Evolutionary conservation across 2,329 filamentous ascomycete species (phyloP), one percentile per base, ranked within the genome.

Genomic region (Setomelanomma holmii): DNA sequence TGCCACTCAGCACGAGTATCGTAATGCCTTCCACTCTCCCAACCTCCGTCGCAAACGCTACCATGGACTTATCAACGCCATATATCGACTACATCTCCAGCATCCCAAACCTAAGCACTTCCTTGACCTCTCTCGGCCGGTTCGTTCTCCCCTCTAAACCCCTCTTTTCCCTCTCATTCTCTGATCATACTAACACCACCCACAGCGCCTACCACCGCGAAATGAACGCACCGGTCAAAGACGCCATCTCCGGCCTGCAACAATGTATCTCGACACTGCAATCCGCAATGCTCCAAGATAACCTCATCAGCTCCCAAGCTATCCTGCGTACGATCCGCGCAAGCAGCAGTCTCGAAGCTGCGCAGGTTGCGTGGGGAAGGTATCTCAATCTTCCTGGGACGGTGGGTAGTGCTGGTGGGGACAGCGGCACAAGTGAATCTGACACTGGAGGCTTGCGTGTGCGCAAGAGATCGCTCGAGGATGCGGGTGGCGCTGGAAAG

Each of bases 271-370:
- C 64, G 2, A 56, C 55, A 4, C 69, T 75, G 36, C 69, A 71
- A 17, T 55, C 65, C 2, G 56, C 66, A 12, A 60, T 75, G 52
- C 55, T 72, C 1, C 48, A 64, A 27, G 55, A 49, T 34, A 45
- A 61, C 5, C 60, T 73, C 23, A 66, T 75, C 23, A 46, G 57
- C 22, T 56, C 56, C 16, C 53, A 58, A 40, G 61, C 69, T 17
- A 65, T 72, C 2, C 47, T 76, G 33, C 65, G 73, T 14, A 75
- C 74, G 1, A 70, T 76, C 47, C 68, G 70, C 17, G 72, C 70
- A 14, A 69, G 67, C 35, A 64, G 61, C 41, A 58, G 56, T 3
- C 56, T 76, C 19, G 69, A 70, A 45, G 61, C 65, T 24, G 66
- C 71, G 5, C 63, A 71, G 43, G 54, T 57, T 33, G 67, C 71